Base-by-base conservation (phyloP, 805 yeast species). In the Candida vaughaniae region DNA sequence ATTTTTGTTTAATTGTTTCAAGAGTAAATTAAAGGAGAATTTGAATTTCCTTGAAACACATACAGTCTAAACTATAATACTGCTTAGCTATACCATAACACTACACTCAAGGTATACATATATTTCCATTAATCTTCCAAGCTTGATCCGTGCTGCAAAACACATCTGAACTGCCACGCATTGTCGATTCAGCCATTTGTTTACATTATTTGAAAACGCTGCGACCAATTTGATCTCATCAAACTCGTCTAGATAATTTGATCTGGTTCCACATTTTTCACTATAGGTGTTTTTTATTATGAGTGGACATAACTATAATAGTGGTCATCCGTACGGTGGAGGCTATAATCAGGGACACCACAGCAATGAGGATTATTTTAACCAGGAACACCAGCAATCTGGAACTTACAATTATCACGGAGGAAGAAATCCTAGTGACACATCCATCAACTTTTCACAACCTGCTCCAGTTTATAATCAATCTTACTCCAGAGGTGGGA, bases 381-480 rank as follows among this genome's bases (percentile, higher is more conserved):
- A 29, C 5, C 6, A 12, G 6, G 29, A 25, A 22, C 30, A 33
- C 25, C 55, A 52, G 31, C 50, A 48, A 20, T 19, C 46, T 5
- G 55, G 55, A 7, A 41, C 42, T 14, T 49, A 49, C 36, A 49
- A 46, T 35, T 51, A 52, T 36, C 41, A 39, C 33, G 23, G 23
- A 6, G 23, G 23, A 7, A 28, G 38, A 35, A 16, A 26, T 11
- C 38, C 38, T 22, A 49, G 41, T 30, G 50, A 43, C 23, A 46
- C 39, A 12, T 53, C 60, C 5, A 47, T 58, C 26, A 52, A 55
- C 36, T 60, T 60, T 39, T 55, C 51, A 35, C 62, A 56, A 16
- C 64, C 64, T 1, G 52, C 54, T 14, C 57, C 60, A 2, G 55
- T 36, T 10, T 52, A 51, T 42, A 42, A 39, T 34, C 37, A 22